These are phyloP conservation scores for Pyronema omphalodes DNA, from an alignment of 495 filamentous ascomycete genomes.

Conservation along the genomic window DNA sequence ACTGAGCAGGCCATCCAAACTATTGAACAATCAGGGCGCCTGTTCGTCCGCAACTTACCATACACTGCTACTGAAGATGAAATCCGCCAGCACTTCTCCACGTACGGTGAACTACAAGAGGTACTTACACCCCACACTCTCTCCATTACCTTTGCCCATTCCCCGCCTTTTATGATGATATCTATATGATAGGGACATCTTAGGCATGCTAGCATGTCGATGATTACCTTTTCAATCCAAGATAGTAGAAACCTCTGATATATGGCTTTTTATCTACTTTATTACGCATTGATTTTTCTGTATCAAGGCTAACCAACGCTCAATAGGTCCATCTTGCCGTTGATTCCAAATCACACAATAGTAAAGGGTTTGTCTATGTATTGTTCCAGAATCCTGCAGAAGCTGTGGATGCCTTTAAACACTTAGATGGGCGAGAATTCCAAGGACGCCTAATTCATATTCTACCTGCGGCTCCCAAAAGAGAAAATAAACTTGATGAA, in stretches of 20 bases:
- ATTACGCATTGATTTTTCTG: constrained; percentile 14
- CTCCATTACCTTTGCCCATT: constrained; percentile 9
- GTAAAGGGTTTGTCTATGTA: constrained; percentile 81
- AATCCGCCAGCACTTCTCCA: constrained; percentile 47
- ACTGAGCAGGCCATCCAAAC: constrained; percentile 16
- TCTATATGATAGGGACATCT: constrained; percentile 97
- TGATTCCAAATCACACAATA: constrained; percentile 40
- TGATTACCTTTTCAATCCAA: constrained; percentile 40
- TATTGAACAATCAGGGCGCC: constrained; percentile 41
- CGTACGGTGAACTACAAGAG: constrained; percentile 65
- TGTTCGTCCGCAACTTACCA: constrained; percentile 79
- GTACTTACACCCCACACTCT: constrained; percentile 35
- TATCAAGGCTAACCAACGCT: constrained; percentile 21
- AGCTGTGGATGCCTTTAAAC: constrained; percentile 57
- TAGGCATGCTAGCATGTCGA: constrained; percentile 58
- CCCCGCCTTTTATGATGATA: constrained; percentile 59
- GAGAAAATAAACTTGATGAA: constrained; percentile 66
- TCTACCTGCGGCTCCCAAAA: constrained; percentile 60
- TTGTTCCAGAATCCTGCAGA: constrained; percentile 49
- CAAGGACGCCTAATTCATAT: constrained; percentile 85
- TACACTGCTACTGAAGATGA: constrained; percentile 67
- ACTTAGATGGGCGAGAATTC: constrained; percentile 62
- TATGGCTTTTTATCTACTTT: constrained; percentile 24
- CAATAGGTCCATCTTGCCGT: constrained; percentile 62
- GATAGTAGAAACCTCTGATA: constrained; percentile 22